These are phyloP conservation scores for Pisolithus microcarpus DNA, from an alignment of 768 basidiomycete species.

Conservation along the genomic window DNA sequence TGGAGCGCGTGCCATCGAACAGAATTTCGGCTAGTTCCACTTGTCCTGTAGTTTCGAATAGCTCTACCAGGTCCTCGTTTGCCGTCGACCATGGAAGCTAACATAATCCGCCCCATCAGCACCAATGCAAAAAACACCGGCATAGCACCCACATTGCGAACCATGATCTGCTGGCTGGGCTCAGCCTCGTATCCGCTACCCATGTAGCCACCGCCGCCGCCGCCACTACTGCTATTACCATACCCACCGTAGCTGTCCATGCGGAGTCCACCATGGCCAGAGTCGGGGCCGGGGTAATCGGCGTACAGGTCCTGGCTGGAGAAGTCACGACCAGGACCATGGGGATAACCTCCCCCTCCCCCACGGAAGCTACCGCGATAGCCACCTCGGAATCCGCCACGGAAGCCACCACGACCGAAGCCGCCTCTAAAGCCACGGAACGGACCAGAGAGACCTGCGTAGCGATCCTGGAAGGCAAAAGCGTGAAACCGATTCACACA, in stretches of 20 bases:
- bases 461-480: slow-evolving; percentile 61
- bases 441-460: slow-evolving; percentile 74
- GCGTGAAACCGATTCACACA: not conserved
- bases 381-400: slow-evolving; percentile 48
- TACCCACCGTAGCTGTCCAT: slow-evolving; percentile 34
- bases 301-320: slow-evolving; percentile 87
- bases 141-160: slow-evolving; percentile 77
- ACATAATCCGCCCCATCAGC: not conserved
- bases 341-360: slow-evolving; percentile 51
- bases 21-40: slow-evolving; percentile 94
- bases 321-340: slow-evolving; percentile 56
- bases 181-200: slow-evolving; percentile 53
- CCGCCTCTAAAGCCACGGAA: slow-evolving; percentile 38
- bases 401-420: slow-evolving; percentile 49
- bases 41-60: slow-evolving; percentile 96
- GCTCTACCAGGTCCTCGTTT: slow-evolving; percentile 95
- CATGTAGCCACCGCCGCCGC: slow-evolving; percentile 8
- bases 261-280: slow-evolving; percentile 28
- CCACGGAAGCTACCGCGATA: slow-evolving; percentile 44
- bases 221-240: slow-evolving; percentile 24
- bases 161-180: slow-evolving; percentile 96
- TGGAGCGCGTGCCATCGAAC: slow-evolving; percentile 86
- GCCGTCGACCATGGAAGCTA: slow-evolving; percentile 98
- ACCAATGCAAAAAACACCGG: not conserved
- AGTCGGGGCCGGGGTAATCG: slow-evolving; percentile 85